These are phyloP conservation scores for Teratosphaeria destructans DNA, from an alignment of 2,329 filamentous ascomycete species.

Conservation along the genomic window DNA sequence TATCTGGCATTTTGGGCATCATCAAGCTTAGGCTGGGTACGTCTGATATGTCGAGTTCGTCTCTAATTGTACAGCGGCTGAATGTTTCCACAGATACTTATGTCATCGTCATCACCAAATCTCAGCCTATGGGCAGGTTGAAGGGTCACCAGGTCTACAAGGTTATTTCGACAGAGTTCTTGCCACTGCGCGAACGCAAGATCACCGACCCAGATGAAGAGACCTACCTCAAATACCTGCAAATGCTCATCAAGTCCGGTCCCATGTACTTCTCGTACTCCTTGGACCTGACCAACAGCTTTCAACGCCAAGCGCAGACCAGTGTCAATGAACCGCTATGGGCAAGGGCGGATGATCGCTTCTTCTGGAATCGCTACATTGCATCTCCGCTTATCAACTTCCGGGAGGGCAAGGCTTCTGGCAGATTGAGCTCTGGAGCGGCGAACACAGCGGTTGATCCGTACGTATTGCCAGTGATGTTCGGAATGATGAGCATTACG, in stretches of 20 bases:
- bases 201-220: conserved; percentile 92
- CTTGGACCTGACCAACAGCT: conserved; percentile 89
- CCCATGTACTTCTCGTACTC: conserved; percentile 99
- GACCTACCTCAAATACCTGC: conserved; percentile 73
- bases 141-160: conserved; percentile 97
- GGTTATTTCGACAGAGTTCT: conserved; percentile 78
- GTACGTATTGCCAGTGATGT: conserved; percentile 91
- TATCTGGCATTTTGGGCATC: conserved; percentile 87
- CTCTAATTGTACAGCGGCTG: background rate
- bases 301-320: conserved; percentile 80
- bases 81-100: conserved; percentile 67
- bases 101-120: conserved; percentile 91
- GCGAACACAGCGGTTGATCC: conserved; percentile 68
- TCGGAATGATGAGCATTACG: conserved; percentile 87
- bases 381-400: conserved; percentile 88
- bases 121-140: conserved; percentile 77
- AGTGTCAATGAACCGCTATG: conserved; percentile 67
- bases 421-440: conserved; percentile 53
- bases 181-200: conserved; percentile 84
- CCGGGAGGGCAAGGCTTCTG: conserved; percentile 49
- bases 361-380: conserved; percentile 97
- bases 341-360: conserved; percentile 88
- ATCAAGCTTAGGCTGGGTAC: conserved; percentile 86
- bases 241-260: conserved; percentile 67
- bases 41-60: conserved; percentile 8